These are phyloP conservation scores for Calonectria fujianensis DNA, from an alignment of 2,329 filamentous ascomycete species.

Conservation along the genomic window DNA sequence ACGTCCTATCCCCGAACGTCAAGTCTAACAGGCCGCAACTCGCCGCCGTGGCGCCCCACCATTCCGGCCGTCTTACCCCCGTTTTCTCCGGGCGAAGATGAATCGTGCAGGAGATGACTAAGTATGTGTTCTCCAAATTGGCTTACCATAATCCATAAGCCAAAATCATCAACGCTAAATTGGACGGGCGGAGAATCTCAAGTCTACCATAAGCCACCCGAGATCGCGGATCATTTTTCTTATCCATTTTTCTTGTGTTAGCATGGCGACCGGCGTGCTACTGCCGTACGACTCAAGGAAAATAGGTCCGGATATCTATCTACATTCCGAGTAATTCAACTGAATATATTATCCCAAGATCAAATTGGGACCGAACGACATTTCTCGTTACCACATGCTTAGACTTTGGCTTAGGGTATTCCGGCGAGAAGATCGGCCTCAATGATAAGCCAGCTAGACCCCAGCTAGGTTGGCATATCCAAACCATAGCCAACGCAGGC, in stretches of 20 bases:
- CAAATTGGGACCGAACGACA: neutral
- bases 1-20: neutral
- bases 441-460: too few relatives aligned
- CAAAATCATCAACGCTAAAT: too few relatives aligned
- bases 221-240: too few relatives aligned
- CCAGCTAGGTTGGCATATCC: too few relatives aligned
- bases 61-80: constrained; percentile 31
- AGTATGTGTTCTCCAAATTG: neutral
- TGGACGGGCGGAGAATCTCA: too few relatives aligned
- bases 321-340: neutral
- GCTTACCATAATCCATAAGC: neutral
- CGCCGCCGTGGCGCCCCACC: constrained; percentile 22
- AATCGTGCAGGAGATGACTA: constrained; percentile 33
- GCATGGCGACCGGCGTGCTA: too few relatives aligned
- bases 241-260: too few relatives aligned
- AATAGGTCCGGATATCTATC: too few relatives aligned
- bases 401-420: neutral
- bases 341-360: neutral
- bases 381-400: neutral
- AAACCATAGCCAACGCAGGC: too few relatives aligned
- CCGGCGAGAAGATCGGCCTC: neutral
- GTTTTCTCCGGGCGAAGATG: constrained; percentile 30
- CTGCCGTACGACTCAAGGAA: too few relatives aligned
- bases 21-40: neutral
- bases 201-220: too few relatives aligned